Evolutionary conservation across 2,329 filamentous ascomycete genomes (phyloP).

Genomic region (Tricladium varicosporioides): DNA sequence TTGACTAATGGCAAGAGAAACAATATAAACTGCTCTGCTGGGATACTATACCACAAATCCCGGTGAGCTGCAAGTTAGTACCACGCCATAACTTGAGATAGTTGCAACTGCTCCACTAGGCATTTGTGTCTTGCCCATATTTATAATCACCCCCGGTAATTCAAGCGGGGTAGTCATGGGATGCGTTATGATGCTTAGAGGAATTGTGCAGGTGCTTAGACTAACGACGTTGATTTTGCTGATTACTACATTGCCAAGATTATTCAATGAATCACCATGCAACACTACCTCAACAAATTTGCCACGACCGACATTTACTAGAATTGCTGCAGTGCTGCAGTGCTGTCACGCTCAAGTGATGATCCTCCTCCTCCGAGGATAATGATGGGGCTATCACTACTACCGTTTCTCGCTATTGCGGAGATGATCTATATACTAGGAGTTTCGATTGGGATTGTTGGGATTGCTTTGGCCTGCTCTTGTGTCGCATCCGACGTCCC

Average conservation of each 20-base stretch:
- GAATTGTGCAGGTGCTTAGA: not conserved
- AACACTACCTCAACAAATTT: not conserved
- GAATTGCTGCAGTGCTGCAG: not conserved
- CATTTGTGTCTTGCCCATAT: slow-evolving; percentile 8
- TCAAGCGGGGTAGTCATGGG: not conserved
- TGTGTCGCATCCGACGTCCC: too few species aligned
- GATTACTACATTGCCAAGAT: not conserved
- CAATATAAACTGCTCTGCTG: slow-evolving; percentile 6
- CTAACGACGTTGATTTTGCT: not conserved
- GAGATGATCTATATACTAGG: too few species aligned
- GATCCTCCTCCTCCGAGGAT: slow-evolving; percentile 48
- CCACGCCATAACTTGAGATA: slow-evolving; percentile 7
- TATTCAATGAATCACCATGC: too few species aligned
- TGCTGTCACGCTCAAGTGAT: not conserved
- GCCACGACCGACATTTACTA: not conserved
- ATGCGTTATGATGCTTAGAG: not conserved
- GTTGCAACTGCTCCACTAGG: slow-evolving; percentile 14
- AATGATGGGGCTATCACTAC: slow-evolving; percentile 67
- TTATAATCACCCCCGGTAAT: not conserved
- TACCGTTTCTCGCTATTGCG: not conserved
- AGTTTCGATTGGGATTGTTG: too few species aligned
- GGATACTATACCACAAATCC: slow-evolving; percentile 18
- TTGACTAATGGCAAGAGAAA: not conserved
- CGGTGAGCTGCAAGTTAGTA: slow-evolving; percentile 8
- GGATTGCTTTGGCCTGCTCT: too few species aligned